phyloP scores from a whole-genome alignment of 2,329 filamentous ascomycete genomes.

The Drechslerella coelobrocha region DNA sequence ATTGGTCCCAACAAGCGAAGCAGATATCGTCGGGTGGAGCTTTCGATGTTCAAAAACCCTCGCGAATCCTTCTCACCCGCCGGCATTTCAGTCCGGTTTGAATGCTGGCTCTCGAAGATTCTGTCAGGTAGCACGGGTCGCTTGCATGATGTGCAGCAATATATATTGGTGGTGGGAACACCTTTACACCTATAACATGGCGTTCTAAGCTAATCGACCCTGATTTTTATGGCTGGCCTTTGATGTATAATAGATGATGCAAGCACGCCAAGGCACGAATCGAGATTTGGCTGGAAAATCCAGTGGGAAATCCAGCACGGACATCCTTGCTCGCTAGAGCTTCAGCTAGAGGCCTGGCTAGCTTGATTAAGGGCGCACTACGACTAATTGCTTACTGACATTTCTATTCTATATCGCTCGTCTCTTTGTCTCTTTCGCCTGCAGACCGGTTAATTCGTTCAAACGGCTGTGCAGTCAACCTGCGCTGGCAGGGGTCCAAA shows the following conservation, averaged over 20 bases:
- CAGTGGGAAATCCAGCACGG: conserved; percentile 12
- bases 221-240: too few species aligned
- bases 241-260: conserved; percentile 24
- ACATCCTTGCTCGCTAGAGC: too few species aligned
- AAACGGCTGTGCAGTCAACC: conserved; percentile 8
- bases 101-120: too few species aligned
- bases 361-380: background rate
- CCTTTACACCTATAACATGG: too few species aligned
- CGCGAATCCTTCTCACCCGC: background rate
- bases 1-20: background rate
- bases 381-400: background rate
- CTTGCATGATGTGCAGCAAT: too few species aligned
- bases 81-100: background rate
- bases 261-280: conserved; percentile 39
- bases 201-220: too few species aligned
- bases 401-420: background rate
- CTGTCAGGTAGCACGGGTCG: background rate
- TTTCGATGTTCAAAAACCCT: background rate
- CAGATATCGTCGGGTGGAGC: conserved; percentile 1
- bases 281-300: conserved; percentile 33
- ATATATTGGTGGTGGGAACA: too few species aligned
- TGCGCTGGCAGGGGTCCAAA: conserved; percentile 36
- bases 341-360: too few species aligned
- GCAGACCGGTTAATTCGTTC: conserved; percentile 19
- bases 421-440: background rate